These are phyloP conservation scores for Pleomassaria siparia DNA, from an alignment of 2,329 filamentous ascomycete genomes.

Conservation along the genomic window DNA sequence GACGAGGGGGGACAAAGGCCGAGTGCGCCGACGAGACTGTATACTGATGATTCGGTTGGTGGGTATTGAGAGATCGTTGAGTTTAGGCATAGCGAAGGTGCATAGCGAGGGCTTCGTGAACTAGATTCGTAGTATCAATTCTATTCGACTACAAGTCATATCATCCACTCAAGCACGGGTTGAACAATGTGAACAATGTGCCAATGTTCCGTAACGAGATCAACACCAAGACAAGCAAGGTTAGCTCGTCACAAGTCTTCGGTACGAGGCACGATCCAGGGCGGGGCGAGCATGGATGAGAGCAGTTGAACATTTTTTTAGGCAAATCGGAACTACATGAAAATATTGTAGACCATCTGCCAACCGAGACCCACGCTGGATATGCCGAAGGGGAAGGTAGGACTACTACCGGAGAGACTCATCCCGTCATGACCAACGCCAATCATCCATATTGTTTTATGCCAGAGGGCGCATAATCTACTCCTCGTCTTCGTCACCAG, in stretches of 20 bases:
- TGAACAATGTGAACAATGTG: too few species aligned
- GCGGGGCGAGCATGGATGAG: conserved; percentile 21
- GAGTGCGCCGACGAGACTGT: conserved; percentile 31
- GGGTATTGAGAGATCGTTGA: conserved; percentile 13
- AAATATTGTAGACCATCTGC: conserved; percentile 28
- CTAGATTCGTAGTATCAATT: not conserved
- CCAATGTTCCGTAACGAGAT: too few species aligned
- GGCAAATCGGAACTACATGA: conserved; percentile 30
- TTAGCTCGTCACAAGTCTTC: not conserved
- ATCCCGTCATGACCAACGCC: conserved; percentile 42
- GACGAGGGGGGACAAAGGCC: conserved; percentile 21
- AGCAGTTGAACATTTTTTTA: conserved; percentile 37
- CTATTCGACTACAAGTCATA: too few species aligned
- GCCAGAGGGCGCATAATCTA: conserved; percentile 33
- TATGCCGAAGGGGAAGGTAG: conserved; percentile 35
- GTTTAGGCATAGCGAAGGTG: not conserved
- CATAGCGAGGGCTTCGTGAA: not conserved
- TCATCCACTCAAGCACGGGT: too few species aligned
- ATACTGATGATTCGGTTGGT: conserved; percentile 37
- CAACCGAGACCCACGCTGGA: conserved; percentile 29
- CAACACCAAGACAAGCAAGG: too few species aligned
- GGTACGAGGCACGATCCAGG: not conserved
- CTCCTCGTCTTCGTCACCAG: conserved; percentile 86
- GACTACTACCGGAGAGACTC: conserved; percentile 30
- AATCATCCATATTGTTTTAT: conserved; percentile 37